Evolutionary conservation across 1,284 basidiomycete species (phyloP), one percentile per base, ranked within the genome.

Genomic region (Rhodotorula sp.): DNA sequence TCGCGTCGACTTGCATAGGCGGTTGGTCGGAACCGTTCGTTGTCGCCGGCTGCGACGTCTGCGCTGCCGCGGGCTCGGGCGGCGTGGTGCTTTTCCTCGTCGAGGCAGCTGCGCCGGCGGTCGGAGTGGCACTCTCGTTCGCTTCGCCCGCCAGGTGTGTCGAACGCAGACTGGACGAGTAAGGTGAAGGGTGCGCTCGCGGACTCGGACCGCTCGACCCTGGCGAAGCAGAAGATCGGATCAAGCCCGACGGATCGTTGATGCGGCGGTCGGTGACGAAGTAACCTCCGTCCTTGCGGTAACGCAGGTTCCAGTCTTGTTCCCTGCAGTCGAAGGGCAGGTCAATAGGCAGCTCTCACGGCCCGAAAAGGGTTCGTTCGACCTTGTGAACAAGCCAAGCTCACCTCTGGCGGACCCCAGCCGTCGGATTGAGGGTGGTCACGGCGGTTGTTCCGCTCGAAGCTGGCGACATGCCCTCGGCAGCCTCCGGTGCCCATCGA

Each of bases 401-500:
- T 26, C 28, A 63, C 62, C 62, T 52, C 26, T 76, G 72, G 15
- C 75, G 63, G 3, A 76, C 75, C 5, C 75, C 75, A 14, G 55
- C 68, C 0, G 75, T 76, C 56, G 75, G 75, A 55, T 76, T 76
- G 31, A 76, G 70, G 12, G 72, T 69, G 10, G 75, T 69, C 28
- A 76, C 66, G 7, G 75, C 68, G 0, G 75, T 70, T 38, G 75
- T 64, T 3, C 72, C 72, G 50, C 47, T 54, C n/a, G 72, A 66
- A 0, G 72, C 72, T 0, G 75, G 75, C 15, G 72, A 74, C 45
- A 70, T 28, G 28, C 75, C 75, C 47, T 74, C 70, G 49, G 72
- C 72, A 18, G 72, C 68, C 26, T 76, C 75, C 1, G 75, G 70
- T 16, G 81, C 60, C 70, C 77, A 76, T 10, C 73, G 72, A 14